Base-by-base conservation (phyloP, 768 basidiomycete species). In the Tephrocybe sp. region DNA sequence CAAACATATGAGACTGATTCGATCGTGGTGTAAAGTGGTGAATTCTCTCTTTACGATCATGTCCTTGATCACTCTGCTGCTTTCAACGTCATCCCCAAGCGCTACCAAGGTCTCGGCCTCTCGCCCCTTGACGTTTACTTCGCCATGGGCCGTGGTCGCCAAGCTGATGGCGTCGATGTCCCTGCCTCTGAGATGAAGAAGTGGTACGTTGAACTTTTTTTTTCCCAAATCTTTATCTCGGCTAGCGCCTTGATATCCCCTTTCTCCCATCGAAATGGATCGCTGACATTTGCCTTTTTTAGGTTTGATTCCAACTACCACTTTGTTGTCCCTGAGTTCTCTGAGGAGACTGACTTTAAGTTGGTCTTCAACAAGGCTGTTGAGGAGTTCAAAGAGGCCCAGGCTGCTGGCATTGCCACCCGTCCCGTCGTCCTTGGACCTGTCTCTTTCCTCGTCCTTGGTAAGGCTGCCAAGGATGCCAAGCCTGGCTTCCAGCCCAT, bases 291-390 rank as follows among this genome's bases (percentile, higher is more conserved):
- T 51, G 41, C 47, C 51, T 26, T 56, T 55, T 55, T 34, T 56
- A 95, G 93, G 93, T 96, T 94, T 69, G 93, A 97, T 74, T 94
- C 93, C 45, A 98, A 97, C 84, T 98, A 97, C 79, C 95, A 98
- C 78, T 95, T 86, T 66, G 94, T 98, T 70, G 97, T 98, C 53
- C 95, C 95, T 50, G 97, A 97, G 75, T 84, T 97, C 72, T 90
- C 90, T 8, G 88, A 91, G 47, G 76, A 81, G 63, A 90, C 87
- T 25, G 85, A 96, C 59, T 98, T 98, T 85, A 93, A 96, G 75
- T 78, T 99, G 68, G 83, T 88, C 76, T 86, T 85, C 76, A 96
- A 96, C 88, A 97, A 98, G 80, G 85, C 89, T 41, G 83, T 98
- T 54, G 86, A 87, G 63, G 93, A 97, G 69, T 98, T 83, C 79